Evolutionary conservation across 1,139 yeast species (phyloP), one percentile per base, ranked within the genome.

Genomic region (Candida sp.): DNA sequence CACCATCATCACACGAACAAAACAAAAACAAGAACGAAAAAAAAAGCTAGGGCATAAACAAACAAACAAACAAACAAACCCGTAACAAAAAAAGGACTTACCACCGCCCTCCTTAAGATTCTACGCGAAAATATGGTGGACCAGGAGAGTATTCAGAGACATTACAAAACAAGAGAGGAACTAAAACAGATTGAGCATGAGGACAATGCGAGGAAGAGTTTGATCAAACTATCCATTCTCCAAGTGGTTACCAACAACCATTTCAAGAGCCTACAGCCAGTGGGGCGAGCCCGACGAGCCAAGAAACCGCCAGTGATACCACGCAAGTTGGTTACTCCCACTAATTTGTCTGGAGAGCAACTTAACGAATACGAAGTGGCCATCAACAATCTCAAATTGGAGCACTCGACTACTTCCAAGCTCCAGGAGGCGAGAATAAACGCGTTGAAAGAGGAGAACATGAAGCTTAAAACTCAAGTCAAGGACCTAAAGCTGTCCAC

Each of bases 331-430:
- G 23, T 22, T 23, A 7, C 25, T 34, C 23, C 44, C 26, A 28
- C 37, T 23, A 32, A 42, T 39, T 32, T 38, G 11, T n/a, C 25
- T 5, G 45, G 8, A 7, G 44, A 45, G 17, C 44, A 49, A 31
- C 31, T 42, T 31, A 69, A 69, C 48, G 71, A 70, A 30, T 72
- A 70, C 54, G 80, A 77, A 54, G 55, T 77, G 7, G 60, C 63
- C 7, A 66, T 72, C 12, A 72, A 72, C 52, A 70, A 70, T 51
- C 58, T 77, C 43, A 75, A 76, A 50, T 80, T 75, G 55, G 78
- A 75, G 50, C 67, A 66, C 52, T 67, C 75, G 26, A 73, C 80
- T 17, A 72, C 69, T 51, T 70, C 70, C 38, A 72, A 71, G 53
- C 55, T 75, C 8, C 70, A 65, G 42, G 78, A 76, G 46, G 73